phyloP scores from a whole-genome alignment of 192 early-diverging fungal genomes.

The Umbelopsis sp. region DNA sequence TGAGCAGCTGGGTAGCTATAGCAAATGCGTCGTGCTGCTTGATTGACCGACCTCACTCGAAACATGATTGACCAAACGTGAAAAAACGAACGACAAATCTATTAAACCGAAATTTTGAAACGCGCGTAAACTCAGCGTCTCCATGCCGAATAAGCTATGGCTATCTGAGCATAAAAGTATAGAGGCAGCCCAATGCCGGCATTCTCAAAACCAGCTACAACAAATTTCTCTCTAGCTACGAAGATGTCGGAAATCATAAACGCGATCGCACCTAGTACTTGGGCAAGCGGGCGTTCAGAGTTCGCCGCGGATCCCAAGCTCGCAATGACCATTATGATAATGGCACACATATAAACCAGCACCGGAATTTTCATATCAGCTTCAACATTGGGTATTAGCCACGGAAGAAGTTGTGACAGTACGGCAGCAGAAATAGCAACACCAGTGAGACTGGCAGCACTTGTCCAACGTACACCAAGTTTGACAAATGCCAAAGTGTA shows the following conservation, averaged over 20 bases:
- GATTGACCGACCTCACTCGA: background rate
- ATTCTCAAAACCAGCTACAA: conserved; percentile 14
- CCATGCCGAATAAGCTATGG: conserved; percentile 7
- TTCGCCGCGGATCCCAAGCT: conserved; percentile 3
- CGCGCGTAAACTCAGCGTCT: conserved; percentile 6
- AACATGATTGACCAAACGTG: conserved; percentile 1
- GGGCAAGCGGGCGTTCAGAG: background rate
- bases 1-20: background rate
- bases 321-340: conserved; percentile 4
- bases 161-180: conserved; percentile 15
- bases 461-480: conserved; percentile 16
- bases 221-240: conserved; percentile 22
- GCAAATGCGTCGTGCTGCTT: background rate
- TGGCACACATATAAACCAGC: conserved; percentile 7
- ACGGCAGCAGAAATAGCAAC: background rate
- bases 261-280: conserved; percentile 1
- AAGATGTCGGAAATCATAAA: conserved; percentile 13
- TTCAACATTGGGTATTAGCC: conserved; percentile 9
- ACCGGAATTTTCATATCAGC: conserved; percentile 5
- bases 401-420: conserved; percentile 9
- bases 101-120: background rate
- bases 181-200: conserved; percentile 8
- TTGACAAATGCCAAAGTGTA: conserved; percentile 17
- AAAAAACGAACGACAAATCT: background rate
- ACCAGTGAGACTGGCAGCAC: background rate